Evolutionary conservation across 2,329 filamentous ascomycete species (phyloP).

Genomic region (Blastomyces parvus): DNA sequence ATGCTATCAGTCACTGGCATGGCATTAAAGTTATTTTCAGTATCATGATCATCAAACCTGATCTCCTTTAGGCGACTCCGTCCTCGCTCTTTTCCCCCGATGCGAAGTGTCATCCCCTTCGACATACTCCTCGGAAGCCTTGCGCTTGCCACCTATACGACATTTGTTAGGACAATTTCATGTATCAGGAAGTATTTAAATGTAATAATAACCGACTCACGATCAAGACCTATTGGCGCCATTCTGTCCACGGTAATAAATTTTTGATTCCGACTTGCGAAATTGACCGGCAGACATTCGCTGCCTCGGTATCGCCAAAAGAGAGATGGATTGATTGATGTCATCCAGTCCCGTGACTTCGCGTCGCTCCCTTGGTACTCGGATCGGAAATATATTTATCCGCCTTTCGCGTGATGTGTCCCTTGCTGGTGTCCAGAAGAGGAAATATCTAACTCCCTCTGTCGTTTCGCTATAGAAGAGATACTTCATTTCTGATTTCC

Average conservation of each 20-base stretch:
- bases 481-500: neutral
- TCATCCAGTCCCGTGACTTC: constrained; percentile 4
- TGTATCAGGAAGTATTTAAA: neutral
- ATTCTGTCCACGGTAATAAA: constrained; percentile 15
- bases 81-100: constrained; percentile 42
- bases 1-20: constrained; percentile 17
- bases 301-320: neutral
- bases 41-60: constrained; percentile 21
- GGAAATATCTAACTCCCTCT: neutral
- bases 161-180: neutral
- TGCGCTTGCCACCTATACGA: constrained; percentile 35
- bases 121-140: constrained; percentile 41
- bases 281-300: neutral
- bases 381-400: constrained; percentile 8
- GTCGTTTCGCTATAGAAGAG: neutral
- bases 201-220: constrained; percentile 17
- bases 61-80: constrained; percentile 34
- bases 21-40: neutral
- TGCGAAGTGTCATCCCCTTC: constrained; percentile 33
- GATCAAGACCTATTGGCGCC: constrained; percentile 24
- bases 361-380: neutral
- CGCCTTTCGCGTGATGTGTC: neutral
- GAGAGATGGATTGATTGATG: neutral
- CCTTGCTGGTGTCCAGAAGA: neutral
- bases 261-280: neutral